Evolutionary conservation across 2,329 filamentous ascomycete genomes (phyloP), one percentile per base, ranked within the genome.

Genomic region (Pseudogymnoascus destructans): DNA sequence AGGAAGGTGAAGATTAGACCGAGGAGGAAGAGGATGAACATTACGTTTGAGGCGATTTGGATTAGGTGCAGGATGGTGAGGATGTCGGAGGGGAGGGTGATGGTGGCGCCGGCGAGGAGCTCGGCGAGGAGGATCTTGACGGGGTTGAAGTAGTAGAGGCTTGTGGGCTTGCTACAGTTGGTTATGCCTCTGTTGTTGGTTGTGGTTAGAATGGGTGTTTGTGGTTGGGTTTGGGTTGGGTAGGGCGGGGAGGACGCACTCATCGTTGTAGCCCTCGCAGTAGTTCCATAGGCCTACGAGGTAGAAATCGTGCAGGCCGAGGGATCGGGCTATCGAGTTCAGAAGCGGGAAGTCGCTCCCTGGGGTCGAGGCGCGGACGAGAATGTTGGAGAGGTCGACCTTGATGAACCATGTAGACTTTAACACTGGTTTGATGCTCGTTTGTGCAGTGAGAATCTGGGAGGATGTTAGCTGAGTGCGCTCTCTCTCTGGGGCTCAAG

Each of bases 301-400:
- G 72, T 96, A 96, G 73, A 95, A 96, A 71, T 96, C 92, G 70
- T 95, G 89, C 55, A 96, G 77, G 27, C 91, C 92, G 58, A 96
- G 76, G 19, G 86, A 88, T 57, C 88, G 84, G 3, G 90, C 89
- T 63, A 95, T 90, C 49, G 84, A 89, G 74, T 95, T 95, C 71
- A 95, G 86, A 49, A 95, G 77, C 0, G 87, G 86, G 59, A 95
- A 85, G 2, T 55, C 58, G 27, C 15, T 21, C 10, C 27, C 32
- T n/a, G 27, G 27, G 11, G 60, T 59, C 1, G 63, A 60, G 5
- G 65, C 63, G 30, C 64, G 63, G 38, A 67, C 67, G 15, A 70
- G 65, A 68, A 96, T 86, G 66, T 95, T 80, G 64, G 87, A 81
- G 55, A 96, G 79, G 71, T 95, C 80, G 66, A 96, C 80, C 65